Conservation (phyloP, 345 rosid genomes). For the Gossypioides kirkii region DNA sequence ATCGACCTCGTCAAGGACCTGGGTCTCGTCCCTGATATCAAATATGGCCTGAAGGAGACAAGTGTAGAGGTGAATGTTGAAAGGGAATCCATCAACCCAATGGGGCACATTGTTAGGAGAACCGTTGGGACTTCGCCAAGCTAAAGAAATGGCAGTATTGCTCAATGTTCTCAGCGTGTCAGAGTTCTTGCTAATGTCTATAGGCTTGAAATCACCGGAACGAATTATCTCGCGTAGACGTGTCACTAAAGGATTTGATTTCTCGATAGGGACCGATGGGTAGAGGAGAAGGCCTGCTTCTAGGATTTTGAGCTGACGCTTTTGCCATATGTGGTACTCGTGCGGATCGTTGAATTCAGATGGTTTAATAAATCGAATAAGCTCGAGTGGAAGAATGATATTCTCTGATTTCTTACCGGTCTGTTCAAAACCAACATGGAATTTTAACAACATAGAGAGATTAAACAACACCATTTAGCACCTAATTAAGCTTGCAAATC, state of each 20-base stretch:
- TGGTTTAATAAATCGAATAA: conserved; percentile 78
- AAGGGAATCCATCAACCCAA: conserved; percentile 93
- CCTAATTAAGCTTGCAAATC: neutral
- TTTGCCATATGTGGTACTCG: conserved; percentile 85
- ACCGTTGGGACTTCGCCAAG: conserved; percentile 63
- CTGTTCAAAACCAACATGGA: conserved; percentile 24
- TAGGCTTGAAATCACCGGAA: conserved; percentile 37
- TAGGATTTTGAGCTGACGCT: conserved; percentile 69
- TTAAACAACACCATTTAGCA: neutral
- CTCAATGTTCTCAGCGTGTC: conserved; percentile 64
- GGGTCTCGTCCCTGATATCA: conserved; percentile 66
- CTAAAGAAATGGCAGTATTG: conserved; percentile 63
- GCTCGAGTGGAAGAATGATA: conserved; percentile 80
- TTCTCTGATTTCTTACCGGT: conserved; percentile 76
- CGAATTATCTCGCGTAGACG: conserved; percentile 59
- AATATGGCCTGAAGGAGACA: conserved; percentile 63
- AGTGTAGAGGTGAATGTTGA: conserved; percentile 65
- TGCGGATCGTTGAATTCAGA: conserved; percentile 61
- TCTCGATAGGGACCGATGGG: conserved; percentile 64
- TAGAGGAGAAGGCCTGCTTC: conserved; percentile 73
- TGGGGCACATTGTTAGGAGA: conserved; percentile 65
- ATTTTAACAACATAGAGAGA: neutral
- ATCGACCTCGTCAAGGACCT: conserved; percentile 86
- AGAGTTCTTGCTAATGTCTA: conserved; percentile 64
- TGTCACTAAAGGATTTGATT: conserved; percentile 47